Base-by-base conservation (phyloP, 1,284 basidiomycete species). In the Boletellus sp. region DNA sequence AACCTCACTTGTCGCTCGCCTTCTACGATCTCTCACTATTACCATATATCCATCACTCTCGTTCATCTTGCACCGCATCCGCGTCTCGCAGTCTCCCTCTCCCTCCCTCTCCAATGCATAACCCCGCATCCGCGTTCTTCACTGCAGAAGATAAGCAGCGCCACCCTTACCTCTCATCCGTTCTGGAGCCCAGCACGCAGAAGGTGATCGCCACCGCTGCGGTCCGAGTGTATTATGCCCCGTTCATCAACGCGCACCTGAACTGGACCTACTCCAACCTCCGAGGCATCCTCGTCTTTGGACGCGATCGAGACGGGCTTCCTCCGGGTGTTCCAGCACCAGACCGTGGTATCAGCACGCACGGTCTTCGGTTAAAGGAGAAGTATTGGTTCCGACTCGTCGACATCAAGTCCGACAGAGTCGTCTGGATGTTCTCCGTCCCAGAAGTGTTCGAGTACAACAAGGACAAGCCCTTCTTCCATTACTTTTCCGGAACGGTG, bases 401-500 rank as follows among this genome's bases (percentile, higher is more conserved):
- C 55, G 81, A 93, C 54, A 72, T 79, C 65, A 79, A 80, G 30
- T 82, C 82, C 3, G 79, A 85, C 33, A 89, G 89, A 58, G 82
- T 91, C 36, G 81, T 92, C 16, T 97, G 94, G 94, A 82, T 89
- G 68, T 93, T 96, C 69, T 86, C 87, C 61, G 76, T 97, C 41
- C 91, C 90, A 6, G 80, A 83, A 42, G 79, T 81, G 55, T 85
- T 94, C 62, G 79, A 85, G 51, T 97, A 95, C 71, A 83, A 85
- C 60, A 80, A 89, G 60, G 93, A 97, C 69, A 85, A 89, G 57
- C 89, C 92, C 2, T 97, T 95, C 75, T 97, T 97, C 74, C 93
- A 97, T 70, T 80, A 85, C 30, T 95, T 95, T 69, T 81, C 83
- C 30, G 91, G 89, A 40, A 84, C 88, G 72, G 92, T 93, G 64